A percentile compares a stretch with the other conserved stretches of the same genome.
Conservation (phyloP, 2,329 filamentous ascomycete species). For the Pseudonectria foliicola region DNA sequence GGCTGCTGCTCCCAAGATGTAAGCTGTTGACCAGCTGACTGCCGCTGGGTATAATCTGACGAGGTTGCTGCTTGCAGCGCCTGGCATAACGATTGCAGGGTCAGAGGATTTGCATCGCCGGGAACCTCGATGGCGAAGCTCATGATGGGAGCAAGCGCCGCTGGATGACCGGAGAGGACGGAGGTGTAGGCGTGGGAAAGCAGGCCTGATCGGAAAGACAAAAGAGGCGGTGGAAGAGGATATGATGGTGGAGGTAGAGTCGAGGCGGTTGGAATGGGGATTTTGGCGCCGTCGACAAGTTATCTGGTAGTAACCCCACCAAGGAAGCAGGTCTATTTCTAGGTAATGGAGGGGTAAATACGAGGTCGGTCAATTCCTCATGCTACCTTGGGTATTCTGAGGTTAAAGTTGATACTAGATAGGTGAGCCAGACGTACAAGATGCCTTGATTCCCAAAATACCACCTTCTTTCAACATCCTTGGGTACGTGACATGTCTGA, state of each 20-base stretch:
- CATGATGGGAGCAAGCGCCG: conserved; percentile 39
- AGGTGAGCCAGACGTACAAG: too few relatives aligned
- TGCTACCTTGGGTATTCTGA: too few relatives aligned
- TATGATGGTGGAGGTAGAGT: neutral
- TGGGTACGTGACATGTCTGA: too few relatives aligned
- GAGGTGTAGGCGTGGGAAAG: conserved; percentile 1
- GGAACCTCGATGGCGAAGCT: conserved; percentile 69
- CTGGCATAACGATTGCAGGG: conserved; percentile 54
- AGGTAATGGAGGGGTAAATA: conserved; percentile 16
- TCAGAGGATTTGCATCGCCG: conserved; percentile 71
- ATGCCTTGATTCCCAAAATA: too few relatives aligned
- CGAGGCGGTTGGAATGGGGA: conserved; percentile 2
- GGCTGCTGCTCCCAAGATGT: conserved; percentile 61
- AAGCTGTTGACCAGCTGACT: conserved; percentile 64
- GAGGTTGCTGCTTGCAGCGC: conserved; percentile 58
- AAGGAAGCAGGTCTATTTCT: too few relatives aligned
- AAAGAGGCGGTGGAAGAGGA: conserved; percentile 2
- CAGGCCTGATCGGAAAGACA: conserved; percentile 1
- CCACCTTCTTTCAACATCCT: too few relatives aligned
- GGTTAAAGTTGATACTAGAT: too few relatives aligned
- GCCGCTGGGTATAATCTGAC: conserved; percentile 53
- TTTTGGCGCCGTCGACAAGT: conserved; percentile 1
- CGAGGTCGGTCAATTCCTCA: conserved; percentile 4
- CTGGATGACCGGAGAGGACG: conserved; percentile 10
- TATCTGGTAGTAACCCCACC: too few relatives aligned